These are phyloP conservation scores for Metarhizium robertsii DNA, from an alignment of 2,329 filamentous ascomycete species.

Conservation along the genomic window DNA sequence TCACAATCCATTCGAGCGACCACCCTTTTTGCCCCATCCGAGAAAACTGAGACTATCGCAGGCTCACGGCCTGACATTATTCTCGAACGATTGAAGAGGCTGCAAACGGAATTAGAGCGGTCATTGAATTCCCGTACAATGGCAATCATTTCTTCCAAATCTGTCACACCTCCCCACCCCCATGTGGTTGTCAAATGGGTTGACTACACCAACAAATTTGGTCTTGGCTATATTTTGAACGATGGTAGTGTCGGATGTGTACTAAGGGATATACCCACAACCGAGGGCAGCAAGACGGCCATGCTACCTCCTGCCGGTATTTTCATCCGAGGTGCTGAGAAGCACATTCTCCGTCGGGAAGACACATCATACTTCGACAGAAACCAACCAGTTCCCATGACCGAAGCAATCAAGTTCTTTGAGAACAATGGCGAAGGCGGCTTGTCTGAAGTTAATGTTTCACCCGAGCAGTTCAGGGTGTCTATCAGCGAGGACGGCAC, in stretches of 20 bases:
- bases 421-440: conserved; percentile 60
- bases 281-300: conserved; percentile 38
- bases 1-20: conserved; percentile 26
- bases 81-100: conserved; percentile 41
- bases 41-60: conserved; percentile 39
- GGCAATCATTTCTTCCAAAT: conserved; percentile 48
- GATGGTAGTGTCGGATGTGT: conserved; percentile 73
- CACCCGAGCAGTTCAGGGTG: conserved; percentile 52
- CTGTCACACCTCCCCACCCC: conserved; percentile 45
- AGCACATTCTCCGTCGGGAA: conserved; percentile 54
- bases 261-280: conserved; percentile 45
- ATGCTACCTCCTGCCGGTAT: conserved; percentile 61
- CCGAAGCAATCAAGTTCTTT: conserved; percentile 58
- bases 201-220: conserved; percentile 81
- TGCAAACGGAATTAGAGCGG: conserved; percentile 53
- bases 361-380: conserved; percentile 47
- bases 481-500: conserved; percentile 47
- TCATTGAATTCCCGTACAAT: conserved; percentile 55
- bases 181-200: conserved; percentile 72
- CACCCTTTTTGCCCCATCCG: conserved; percentile 47
- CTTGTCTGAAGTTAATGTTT: conserved; percentile 52
- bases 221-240: conserved; percentile 73
- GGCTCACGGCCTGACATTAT: conserved; percentile 50
- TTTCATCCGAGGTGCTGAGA: conserved; percentile 61
- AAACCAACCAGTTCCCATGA: conserved; percentile 55